Conservation (phyloP, 2,329 filamentous ascomycete genomes). For the Fusarium guadeloupense region DNA sequence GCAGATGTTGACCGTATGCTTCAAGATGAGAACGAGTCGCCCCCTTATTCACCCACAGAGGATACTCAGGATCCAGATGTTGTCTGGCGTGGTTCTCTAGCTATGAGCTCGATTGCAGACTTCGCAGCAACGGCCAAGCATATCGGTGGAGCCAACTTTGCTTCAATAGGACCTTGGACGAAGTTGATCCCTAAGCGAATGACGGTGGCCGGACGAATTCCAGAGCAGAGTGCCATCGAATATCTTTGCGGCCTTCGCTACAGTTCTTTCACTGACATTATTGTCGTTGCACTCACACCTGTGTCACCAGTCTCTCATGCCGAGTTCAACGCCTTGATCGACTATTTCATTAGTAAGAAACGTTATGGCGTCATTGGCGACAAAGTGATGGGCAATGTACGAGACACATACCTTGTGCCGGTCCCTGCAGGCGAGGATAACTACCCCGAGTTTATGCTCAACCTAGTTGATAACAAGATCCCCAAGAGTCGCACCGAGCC, state of each 20-base stretch:
- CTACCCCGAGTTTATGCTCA: conserved; percentile 86
- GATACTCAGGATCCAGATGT: conserved; percentile 72
- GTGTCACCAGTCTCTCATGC: conserved; percentile 67
- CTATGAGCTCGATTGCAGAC: conserved; percentile 80
- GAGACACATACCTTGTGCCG: conserved; percentile 91
- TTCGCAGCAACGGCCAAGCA: conserved; percentile 82
- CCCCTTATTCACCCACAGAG: conserved; percentile 84
- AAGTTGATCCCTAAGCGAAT: conserved; percentile 77
- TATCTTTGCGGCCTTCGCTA: conserved; percentile 90
- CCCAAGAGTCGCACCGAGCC: conserved; percentile 77
- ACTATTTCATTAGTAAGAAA: conserved; percentile 84
- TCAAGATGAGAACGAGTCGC: conserved; percentile 81
- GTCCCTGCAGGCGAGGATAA: conserved; percentile 75
- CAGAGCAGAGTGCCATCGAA: conserved; percentile 83
- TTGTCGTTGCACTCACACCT: conserved; percentile 77
- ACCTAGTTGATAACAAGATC: conserved; percentile 85
- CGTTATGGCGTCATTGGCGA: conserved; percentile 90
- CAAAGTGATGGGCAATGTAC: conserved; percentile 76
- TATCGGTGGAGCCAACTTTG: conserved; percentile 83
- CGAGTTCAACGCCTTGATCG: conserved; percentile 79
- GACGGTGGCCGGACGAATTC: conserved; percentile 81
- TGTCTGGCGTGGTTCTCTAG: conserved; percentile 79
- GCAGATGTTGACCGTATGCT: conserved; percentile 90
- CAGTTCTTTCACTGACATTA: conserved; percentile 82
- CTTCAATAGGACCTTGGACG: conserved; percentile 72